phyloP scores from a whole-genome alignment of 1,284 basidiomycete species.

The Pascua guehoae region DNA sequence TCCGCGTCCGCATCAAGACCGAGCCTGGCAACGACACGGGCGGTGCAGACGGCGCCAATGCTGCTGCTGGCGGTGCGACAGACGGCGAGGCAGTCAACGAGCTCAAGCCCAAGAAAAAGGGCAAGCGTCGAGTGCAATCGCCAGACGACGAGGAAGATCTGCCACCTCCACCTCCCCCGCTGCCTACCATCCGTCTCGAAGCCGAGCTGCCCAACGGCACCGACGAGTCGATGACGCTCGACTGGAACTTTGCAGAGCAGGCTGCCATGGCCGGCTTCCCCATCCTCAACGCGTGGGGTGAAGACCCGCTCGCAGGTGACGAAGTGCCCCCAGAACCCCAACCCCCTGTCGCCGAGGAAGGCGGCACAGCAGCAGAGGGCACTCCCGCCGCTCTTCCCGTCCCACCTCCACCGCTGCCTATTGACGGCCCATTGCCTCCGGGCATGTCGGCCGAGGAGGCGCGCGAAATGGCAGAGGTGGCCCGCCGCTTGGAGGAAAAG shows the following conservation, averaged over 20 bases:
- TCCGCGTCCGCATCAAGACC: constrained; percentile 11
- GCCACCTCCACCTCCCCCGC: constrained; percentile 41
- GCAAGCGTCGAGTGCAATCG: constrained; percentile 22
- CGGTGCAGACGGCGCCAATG: constrained; percentile 1
- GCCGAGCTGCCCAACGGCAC: constrained; percentile 9
- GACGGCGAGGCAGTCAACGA: constrained; percentile 17
- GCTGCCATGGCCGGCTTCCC: constrained; percentile 26
- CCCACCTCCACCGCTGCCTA: neutral
- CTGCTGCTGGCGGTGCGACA: neutral
- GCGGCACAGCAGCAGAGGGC: neutral
- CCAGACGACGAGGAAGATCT: constrained; percentile 39
- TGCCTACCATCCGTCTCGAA: constrained; percentile 42
- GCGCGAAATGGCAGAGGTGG: constrained; percentile 30
- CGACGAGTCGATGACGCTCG: constrained; percentile 21
- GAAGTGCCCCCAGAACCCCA: constrained; percentile 7
- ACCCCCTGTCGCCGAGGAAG: neutral
- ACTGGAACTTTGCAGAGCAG: constrained; percentile 39
- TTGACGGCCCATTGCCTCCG: constrained; percentile 1
- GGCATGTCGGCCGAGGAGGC: constrained; percentile 12
- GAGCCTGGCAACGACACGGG: constrained; percentile 8
- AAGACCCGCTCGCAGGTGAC: constrained; percentile 13
- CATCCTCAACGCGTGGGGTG: constrained; percentile 14
- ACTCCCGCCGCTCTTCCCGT: neutral
- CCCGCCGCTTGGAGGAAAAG: constrained; percentile 33
- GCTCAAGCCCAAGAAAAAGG: constrained; percentile 38